Conservation (phyloP, 1,284 basidiomycete genomes). For the Rhodotorula sp. region DNA sequence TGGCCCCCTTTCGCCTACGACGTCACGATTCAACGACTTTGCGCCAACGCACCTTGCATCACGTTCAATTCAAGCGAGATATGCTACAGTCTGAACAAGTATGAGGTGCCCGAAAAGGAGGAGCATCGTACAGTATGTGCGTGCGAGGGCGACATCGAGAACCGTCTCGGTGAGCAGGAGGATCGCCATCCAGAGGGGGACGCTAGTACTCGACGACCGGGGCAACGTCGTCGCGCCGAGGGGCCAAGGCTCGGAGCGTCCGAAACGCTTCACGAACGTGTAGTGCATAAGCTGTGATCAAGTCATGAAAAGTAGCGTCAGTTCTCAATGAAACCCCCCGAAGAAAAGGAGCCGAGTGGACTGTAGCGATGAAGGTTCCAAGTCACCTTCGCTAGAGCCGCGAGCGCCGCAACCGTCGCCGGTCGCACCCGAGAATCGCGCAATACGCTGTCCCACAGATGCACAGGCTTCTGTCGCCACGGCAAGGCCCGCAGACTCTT, state of each 20-base stretch:
- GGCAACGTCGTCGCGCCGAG: too few species aligned
- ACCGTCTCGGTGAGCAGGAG: slow-evolving; percentile 20
- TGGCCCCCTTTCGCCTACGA: too few species aligned
- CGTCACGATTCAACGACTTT: background rate
- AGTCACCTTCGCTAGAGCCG: too few species aligned
- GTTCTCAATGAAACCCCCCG: too few species aligned
- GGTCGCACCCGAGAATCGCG: background rate
- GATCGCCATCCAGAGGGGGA: background rate
- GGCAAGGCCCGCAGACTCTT: background rate
- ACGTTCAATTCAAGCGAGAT: background rate
- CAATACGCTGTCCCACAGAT: background rate
- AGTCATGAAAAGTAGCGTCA: too few species aligned
- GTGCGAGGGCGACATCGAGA: slow-evolving; percentile 12
- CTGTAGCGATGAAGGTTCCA: too few species aligned
- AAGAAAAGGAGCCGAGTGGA: too few species aligned
- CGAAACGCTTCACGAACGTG: too few species aligned
- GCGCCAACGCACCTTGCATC: background rate
- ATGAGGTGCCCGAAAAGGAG: background rate
- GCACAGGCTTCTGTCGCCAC: background rate
- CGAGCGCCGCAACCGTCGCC: background rate
- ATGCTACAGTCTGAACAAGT: background rate
- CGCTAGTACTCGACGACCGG: background rate
- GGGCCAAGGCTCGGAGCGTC: background rate
- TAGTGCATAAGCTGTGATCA: too few species aligned
- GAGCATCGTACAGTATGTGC: background rate